These are phyloP conservation scores for Friedmanniomyces endolithicus DNA, from an alignment of 495 filamentous ascomycete genomes.

Conservation along the genomic window DNA sequence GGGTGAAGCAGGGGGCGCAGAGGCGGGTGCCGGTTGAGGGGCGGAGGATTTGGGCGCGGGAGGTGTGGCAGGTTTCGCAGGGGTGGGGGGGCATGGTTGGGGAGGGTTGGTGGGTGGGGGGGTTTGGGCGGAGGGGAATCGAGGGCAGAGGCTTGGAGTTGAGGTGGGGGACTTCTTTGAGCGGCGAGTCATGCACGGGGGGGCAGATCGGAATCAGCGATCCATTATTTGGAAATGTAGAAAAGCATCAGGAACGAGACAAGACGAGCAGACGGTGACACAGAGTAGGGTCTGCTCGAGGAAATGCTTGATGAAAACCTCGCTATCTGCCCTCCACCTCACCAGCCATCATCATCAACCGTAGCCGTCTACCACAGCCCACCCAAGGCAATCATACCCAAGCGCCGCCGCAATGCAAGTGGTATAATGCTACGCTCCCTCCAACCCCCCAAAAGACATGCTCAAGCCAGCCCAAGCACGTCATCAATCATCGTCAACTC, in stretches of 20 bases:
- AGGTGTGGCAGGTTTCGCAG: slow-evolving; percentile 62
- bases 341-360: too few relatives aligned
- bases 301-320: not conserved
- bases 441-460: not conserved
- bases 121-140: not conserved
- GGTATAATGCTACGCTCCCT: slow-evolving; percentile 5
- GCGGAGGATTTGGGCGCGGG: slow-evolving; percentile 76
- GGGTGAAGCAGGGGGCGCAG: slow-evolving; percentile 77
- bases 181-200: too few relatives aligned
- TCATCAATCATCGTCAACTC: not conserved
- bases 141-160: too few relatives aligned
- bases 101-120: not conserved
- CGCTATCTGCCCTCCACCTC: not conserved
- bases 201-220: not conserved
- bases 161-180: too few relatives aligned
- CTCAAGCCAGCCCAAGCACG: slow-evolving; percentile 4
- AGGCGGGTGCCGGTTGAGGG: slow-evolving; percentile 89
- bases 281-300: not conserved
- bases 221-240: not conserved
- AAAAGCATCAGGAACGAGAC: not conserved
- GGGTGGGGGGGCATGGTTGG: slow-evolving; percentile 42
- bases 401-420: slow-evolving; percentile 1
- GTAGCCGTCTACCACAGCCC: not conserved
- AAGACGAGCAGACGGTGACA: not conserved
- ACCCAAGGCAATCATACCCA: not conserved